These are phyloP conservation scores for Medicago truncatula DNA, from an alignment of 306 rosid genomes.

Conservation along the genomic window DNA sequence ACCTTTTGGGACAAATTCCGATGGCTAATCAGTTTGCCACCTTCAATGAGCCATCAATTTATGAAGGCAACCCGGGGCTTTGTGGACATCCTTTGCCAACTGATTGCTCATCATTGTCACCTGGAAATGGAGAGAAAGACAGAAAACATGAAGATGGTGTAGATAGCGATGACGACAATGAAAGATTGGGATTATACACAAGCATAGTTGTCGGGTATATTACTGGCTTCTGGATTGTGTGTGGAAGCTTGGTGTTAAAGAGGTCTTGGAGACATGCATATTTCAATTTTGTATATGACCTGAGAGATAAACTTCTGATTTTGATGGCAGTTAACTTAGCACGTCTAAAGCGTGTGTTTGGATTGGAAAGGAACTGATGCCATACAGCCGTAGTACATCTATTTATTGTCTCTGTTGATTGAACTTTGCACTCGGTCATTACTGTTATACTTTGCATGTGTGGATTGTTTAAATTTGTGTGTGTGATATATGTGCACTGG, in stretches of 20 bases:
- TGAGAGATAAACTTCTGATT: constrained; percentile 4
- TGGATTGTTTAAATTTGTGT: neutral
- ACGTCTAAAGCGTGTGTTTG: constrained; percentile 14
- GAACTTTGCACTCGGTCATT: neutral
- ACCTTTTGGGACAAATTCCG: neutral
- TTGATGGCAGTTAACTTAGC: neutral
- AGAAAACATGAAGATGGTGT: constrained; percentile 19
- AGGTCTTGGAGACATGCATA: constrained; percentile 41
- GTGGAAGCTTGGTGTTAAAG: constrained; percentile 30
- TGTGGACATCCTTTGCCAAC: neutral
- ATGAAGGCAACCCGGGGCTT: neutral
- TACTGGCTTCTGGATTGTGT: constrained; percentile 27
- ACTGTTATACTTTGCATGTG: neutral
- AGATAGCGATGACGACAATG: constrained; percentile 25
- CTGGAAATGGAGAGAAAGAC: neutral
- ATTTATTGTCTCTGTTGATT: neutral
- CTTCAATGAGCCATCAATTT: neutral
- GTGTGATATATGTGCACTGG: too few species aligned
- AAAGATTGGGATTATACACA: constrained; percentile 28
- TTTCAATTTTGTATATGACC: constrained; percentile 22
- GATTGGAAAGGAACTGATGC: constrained; percentile 12
- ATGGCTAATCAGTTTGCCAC: neutral
- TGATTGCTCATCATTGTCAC: neutral
- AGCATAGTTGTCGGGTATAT: constrained; percentile 25
- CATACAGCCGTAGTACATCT: neutral